phyloP scores from a whole-genome alignment of 2,329 filamentous ascomycete species.

The Hypoxylon sp. region DNA sequence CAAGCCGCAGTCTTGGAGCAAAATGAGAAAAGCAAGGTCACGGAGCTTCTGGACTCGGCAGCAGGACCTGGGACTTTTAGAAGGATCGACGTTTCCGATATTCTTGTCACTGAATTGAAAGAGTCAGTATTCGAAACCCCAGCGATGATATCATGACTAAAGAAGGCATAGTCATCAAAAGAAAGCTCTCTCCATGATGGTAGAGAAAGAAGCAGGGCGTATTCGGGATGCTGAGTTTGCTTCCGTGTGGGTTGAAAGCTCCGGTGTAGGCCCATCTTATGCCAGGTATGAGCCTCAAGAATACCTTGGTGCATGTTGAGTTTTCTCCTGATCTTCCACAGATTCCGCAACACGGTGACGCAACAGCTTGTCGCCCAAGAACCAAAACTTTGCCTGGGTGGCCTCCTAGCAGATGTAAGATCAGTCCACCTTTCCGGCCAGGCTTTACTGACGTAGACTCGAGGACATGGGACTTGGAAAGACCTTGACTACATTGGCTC shows the following conservation, averaged over 20 bases:
- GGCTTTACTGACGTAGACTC: background rate
- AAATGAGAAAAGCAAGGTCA: conserved; percentile 6
- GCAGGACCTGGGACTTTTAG: conserved; percentile 12
- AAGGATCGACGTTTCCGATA: conserved; percentile 2
- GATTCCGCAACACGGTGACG: conserved; percentile 22
- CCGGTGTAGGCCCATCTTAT: background rate
- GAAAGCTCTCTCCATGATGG: conserved; percentile 25
- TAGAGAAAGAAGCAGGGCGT: conserved; percentile 22
- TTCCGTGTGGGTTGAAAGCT: conserved; percentile 16
- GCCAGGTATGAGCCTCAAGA: background rate
- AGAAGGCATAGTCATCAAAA: conserved; percentile 9
- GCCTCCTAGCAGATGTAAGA: conserved; percentile 26
- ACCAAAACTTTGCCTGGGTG: conserved; percentile 21
- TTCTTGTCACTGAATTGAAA: conserved; percentile 15
- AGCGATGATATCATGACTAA: background rate
- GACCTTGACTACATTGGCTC: conserved; percentile 16
- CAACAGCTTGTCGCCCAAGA: background rate
- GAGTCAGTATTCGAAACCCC: background rate
- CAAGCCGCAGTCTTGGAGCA: background rate
- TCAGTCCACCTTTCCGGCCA: background rate
- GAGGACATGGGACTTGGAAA: conserved; percentile 30
- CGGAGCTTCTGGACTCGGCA: conserved; percentile 15
- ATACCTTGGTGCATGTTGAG: background rate
- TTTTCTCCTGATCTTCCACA: conserved; percentile 2
- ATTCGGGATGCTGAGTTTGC: conserved; percentile 16